Evolutionary conservation across 2,329 filamentous ascomycete genomes (phyloP), one percentile per base, ranked within the genome.

Genomic region (Colletotrichum phormii): DNA sequence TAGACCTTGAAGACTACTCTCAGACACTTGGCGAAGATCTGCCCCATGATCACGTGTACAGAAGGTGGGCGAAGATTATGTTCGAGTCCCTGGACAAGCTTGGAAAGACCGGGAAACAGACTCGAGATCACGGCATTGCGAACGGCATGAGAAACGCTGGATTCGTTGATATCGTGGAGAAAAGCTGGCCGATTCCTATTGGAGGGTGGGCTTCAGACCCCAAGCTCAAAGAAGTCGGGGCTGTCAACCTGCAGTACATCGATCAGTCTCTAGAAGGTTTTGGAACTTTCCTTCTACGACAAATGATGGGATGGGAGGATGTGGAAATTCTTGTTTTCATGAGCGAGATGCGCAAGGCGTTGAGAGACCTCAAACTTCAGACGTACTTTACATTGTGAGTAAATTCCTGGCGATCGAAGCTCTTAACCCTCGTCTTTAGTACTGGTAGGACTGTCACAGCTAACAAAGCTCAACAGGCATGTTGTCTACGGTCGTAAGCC

Each of bases 131-230:
- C 31, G 71, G 53, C 15, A 78, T 79, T 71, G 55, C 59, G 13
- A 58, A 69, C 24, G 62, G 3, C 18, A 31, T 80, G 67, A 59
- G 71, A n/a, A 64, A 77, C 18, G 81, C 83, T 1, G 84, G 84
- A 0, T 86, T 85, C 63, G 76, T 81, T 5, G 81, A 86, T 26
- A 80, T 86, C 1, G 75, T 77, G 4, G 80, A 84, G 67, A 80
- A 80, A 24, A 79, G 77, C 15, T 80, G 82, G 68, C 84, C 86
- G 75, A 77, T 87, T 1, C 86, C 87, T 0, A 81, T 85, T 11
- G 85, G 84, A 26, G 80, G 79, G 0, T 89, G 87, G 87, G 83
- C 86, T 0, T 84, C 81, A 24, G 84, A 88, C 66, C 81, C 82
- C 59, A 83, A 79, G 13, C 79, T 85, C 26, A 86, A 84, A 72